Evolutionary conservation across 2,329 filamentous ascomycete genomes (phyloP), one percentile per base, ranked within the genome.

Genomic region (Fusarium anthophilum): DNA sequence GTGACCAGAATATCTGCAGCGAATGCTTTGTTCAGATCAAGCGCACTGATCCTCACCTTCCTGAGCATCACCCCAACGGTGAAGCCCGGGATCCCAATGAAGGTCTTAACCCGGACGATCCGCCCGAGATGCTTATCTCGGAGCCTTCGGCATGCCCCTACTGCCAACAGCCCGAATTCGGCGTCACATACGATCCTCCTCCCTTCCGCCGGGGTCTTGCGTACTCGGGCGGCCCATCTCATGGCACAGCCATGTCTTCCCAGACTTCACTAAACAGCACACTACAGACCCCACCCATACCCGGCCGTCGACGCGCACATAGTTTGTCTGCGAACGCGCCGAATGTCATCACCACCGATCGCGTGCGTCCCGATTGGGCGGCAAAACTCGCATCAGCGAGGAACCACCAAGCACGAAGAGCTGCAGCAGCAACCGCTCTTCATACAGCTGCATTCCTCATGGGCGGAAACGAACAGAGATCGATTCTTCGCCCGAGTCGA

Each of bases 1-100:
- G 96, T 82, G 95, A 98, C 78, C 96, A 99, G 81, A 88, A 93
- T 11, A 98, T 99, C 72, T 99, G 96, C 84, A 98, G 95, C 47
- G 96, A 99, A 84, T 99, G 96, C 82, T 99, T 99, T 79, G 96
- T 99, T 8, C 96, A 99, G 82, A 99, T 99, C 81, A 98, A 98
- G 82, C 91, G 96, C 47, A 92, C 95, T 8, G 96, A 99, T 74
- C 95, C 95, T 15, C 94, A 98, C 81, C 91, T 95, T 44, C 94
- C 94, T 3, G 94, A 98, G 80, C 94, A 96, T 79, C 86, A 88
- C 66, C 88, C 86, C n/a, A 85, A 89, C 55, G 82, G 81, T 24
- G 77, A 82, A 60, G 77, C 80, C 15, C 78, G 82, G 57, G 79
- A 83, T 45, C 81, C 83, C 2, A 82, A 79, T 37, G 75, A 82